These are phyloP conservation scores for Alopecurus myosuroides DNA, from an alignment of 176 grass and related monocot species.

Conservation along the genomic window DNA sequence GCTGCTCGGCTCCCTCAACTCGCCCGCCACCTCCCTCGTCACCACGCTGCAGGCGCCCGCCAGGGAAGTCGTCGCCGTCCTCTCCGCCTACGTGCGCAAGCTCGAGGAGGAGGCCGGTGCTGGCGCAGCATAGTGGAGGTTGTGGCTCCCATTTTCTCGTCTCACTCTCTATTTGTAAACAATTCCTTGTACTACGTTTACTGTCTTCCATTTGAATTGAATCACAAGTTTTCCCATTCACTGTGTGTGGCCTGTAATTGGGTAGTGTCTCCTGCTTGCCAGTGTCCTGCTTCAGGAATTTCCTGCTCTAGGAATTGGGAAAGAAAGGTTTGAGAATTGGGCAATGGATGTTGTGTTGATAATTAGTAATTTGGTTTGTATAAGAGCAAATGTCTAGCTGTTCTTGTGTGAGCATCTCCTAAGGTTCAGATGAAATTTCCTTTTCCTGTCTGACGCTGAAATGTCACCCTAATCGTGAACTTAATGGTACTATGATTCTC, in stretches of 20 bases:
- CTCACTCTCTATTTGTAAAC: slow-evolving; percentile 25
- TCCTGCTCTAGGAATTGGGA: background rate
- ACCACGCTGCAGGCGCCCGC: slow-evolving; percentile 66
- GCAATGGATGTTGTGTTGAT: background rate
- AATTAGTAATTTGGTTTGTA: background rate
- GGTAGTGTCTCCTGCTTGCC: background rate
- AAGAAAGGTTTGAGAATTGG: background rate
- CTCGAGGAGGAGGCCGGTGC: slow-evolving; percentile 53
- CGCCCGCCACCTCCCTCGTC: slow-evolving; percentile 58
- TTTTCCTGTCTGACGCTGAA: background rate
- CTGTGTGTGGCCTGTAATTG: background rate
- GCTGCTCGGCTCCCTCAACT: slow-evolving; percentile 74
- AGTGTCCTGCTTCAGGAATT: background rate
- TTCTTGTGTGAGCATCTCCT: background rate
- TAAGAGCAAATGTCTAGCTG: background rate
- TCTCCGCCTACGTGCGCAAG: slow-evolving; percentile 65
- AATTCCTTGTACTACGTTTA: slow-evolving; percentile 35
- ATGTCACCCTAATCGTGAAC: background rate
- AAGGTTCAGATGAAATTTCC: background rate
- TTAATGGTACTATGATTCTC: background rate
- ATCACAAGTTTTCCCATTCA: slow-evolving; percentile 33
- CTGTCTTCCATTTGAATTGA: slow-evolving; percentile 28
- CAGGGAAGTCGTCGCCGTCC: slow-evolving; percentile 49
- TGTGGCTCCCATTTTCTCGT: slow-evolving; percentile 4
- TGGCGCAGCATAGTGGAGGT: slow-evolving; percentile 22